Base-by-base conservation (phyloP, 1,284 basidiomycete species). In the Chiua sp. region DNA sequence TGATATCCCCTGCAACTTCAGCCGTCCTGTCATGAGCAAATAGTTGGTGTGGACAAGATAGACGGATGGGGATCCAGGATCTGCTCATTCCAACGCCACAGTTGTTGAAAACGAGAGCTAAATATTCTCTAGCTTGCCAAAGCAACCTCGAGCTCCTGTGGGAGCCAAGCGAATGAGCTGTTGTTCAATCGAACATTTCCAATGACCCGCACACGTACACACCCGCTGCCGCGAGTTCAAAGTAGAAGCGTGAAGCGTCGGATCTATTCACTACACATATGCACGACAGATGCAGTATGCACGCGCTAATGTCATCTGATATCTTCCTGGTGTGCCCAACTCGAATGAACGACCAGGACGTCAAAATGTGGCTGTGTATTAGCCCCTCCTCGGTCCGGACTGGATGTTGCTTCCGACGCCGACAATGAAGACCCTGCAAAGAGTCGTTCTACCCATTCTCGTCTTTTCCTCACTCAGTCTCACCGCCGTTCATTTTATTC, bases 81-180 rank as follows among this genome's bases (percentile, higher is more conserved):
- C 83, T 86, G 51, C 88, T 91, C 70, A 93, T 86, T 7, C 94
- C 92, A 3, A 93, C 93, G 2, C 94, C 94, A 42, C 93, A 83
- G 70, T 97, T 96, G 73, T 97, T 94, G 66, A 95, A 92, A 1
- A 94, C 92, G 3, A 96, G 79, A 10, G 87, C 78, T 0, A 87
- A 86, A 61, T 89, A 84, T 49, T 75, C 12, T 79, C 76, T 16
- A 75, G 68, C 26, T 77, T 72, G 16, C 77, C 79, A 63, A 91
- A 90, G 65, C 88, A 75, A 12, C 80, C 71, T n/a, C n/a, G n/a
- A n/a, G n/a, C 4, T 91, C 84, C 67, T 90, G 90, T 3, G 76
- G 70, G 3, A 74, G 69, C 91, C 90, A 92, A 2, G 80, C 80
- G 65, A 88, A 90, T 7, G 81, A 85, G 56, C 78, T 85, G 61